Evolutionary conservation across 2,329 filamentous ascomycete species (phyloP).

Genomic region (Arachnopeziza araneosa): DNA sequence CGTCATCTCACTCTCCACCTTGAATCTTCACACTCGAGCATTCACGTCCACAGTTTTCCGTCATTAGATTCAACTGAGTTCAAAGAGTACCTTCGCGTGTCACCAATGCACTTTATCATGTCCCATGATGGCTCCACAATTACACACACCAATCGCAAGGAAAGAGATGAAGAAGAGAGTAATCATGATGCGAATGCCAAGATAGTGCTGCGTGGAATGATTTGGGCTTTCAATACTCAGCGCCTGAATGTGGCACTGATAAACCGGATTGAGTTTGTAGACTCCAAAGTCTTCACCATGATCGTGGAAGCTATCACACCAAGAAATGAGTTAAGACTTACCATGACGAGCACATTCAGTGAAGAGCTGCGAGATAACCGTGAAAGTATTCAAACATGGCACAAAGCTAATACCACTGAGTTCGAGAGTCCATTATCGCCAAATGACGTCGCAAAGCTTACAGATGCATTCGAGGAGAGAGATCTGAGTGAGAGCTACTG

Average conservation of each 20-base stretch:
- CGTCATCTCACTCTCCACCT: slow-evolving; percentile 44
- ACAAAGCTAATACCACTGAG: not conserved
- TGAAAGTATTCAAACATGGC: not conserved
- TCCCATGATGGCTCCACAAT: slow-evolving; percentile 54
- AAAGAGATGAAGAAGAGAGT: slow-evolving; percentile 4
- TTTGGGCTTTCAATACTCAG: slow-evolving; percentile 48
- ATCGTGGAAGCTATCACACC: slow-evolving; percentile 35
- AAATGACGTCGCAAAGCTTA: slow-evolving; percentile 10
- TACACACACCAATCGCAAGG: not conserved
- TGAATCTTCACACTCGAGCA: slow-evolving; percentile 18
- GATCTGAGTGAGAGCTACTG: slow-evolving; percentile 33
- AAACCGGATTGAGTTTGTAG: slow-evolving; percentile 56
- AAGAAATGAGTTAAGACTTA: slow-evolving; percentile 15
- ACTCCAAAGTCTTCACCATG: slow-evolving; percentile 44
- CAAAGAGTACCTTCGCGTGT: slow-evolving; percentile 44
- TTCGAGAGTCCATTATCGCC: slow-evolving; percentile 3
- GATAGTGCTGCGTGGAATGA: slow-evolving; percentile 37
- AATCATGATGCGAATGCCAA: slow-evolving; percentile 18
- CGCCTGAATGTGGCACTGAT: slow-evolving; percentile 59
- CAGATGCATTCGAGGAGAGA: slow-evolving; percentile 15
- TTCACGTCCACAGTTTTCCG: slow-evolving; percentile 37
- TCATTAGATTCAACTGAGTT: slow-evolving; percentile 47
- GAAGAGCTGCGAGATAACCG: slow-evolving; percentile 8
- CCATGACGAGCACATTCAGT: slow-evolving; percentile 11
- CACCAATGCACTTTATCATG: slow-evolving; percentile 62